Evolutionary conservation across 2,329 filamentous ascomycete species (phyloP), one percentile per base, ranked within the genome.

Genomic region (Thelonectria rubi): DNA sequence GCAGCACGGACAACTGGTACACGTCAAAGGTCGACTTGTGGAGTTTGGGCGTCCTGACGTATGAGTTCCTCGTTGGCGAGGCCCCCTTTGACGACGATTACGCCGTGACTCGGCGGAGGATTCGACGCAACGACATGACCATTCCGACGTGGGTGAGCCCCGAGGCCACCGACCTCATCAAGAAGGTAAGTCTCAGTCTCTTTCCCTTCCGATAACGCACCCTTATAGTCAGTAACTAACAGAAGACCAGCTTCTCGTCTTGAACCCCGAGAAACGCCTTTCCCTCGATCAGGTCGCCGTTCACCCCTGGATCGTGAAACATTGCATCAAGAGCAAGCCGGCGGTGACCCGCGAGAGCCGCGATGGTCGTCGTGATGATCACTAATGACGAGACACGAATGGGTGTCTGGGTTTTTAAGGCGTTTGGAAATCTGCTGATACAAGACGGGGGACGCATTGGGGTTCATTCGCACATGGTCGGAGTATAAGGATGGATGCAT

Each of bases 221-320:
- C 8, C 7, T 30, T 30, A 8, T 9, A 9, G 5, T n/a, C 2
- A n/a, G 17, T 49, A 17, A 55, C 72, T 77, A 59, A 76, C 66
- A 59, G 47, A n/a, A 48, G n/a, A 18, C 49, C 77, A 91, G 92
- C 82, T 97, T 40, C 86, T 99, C 45, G 93, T 97, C 18, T 85
- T 98, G 58, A 93, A 98, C 74, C 95, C 95, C 0, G 93, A 97
- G 73, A 97, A 97, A 83, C 86, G 95, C 67, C 91, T 99, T 70
- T 87, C 93, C 3, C 86, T 99, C 11, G 93, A 97, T 15, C 90
- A 97, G 61, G 91, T 98, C 39, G 90, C 94, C 77, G 84, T 85
- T 54, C 95, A 98, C 76, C 94, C 95, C 17, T 99, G 95, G 95
- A 97, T 99, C 72, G 77, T 97, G 69, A 98, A 97, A 83, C 92